phyloP scores from a whole-genome alignment of 139 green algal genomes.

The Monoraphidium neglectum region DNA sequence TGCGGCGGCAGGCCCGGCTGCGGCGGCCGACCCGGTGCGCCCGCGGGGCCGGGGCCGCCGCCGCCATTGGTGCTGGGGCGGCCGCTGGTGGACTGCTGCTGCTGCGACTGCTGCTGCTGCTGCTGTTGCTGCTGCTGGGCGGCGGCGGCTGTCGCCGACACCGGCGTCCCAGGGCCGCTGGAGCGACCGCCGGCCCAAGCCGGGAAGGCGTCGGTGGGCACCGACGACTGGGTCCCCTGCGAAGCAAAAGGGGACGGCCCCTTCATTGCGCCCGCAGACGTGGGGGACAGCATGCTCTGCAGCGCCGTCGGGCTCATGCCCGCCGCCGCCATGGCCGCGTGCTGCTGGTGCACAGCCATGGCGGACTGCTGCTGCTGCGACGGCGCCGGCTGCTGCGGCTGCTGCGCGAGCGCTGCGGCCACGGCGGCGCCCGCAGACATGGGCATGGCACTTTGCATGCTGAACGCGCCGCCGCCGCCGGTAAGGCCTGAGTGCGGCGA shows the following conservation, averaged over 20 bases:
- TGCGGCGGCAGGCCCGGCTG: background rate
- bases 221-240: constrained; percentile 8
- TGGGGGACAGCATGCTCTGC: too few relatives aligned
- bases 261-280: background rate
- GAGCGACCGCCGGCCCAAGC: background rate
- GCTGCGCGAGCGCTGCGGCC: background rate
- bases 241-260: constrained; percentile 24
- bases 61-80: constrained; percentile 5
- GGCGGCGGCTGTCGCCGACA: background rate
- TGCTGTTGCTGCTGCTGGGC: constrained; percentile 6
- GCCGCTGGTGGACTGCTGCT: too few relatives aligned
- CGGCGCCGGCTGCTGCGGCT: background rate
- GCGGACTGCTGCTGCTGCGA: background rate
- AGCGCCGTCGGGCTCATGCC: too few relatives aligned
- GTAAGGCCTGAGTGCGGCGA: background rate
- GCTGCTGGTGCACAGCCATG: too few relatives aligned
- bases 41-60: background rate
- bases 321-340: too few relatives aligned
- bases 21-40: background rate
- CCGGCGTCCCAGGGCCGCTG: constrained; percentile 12
- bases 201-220: constrained; percentile 20
- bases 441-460: background rate
- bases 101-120: background rate
- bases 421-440: background rate
- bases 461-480: background rate